These are phyloP conservation scores for Lathyrus aphaca DNA, from an alignment of 306 rosid genomes.

Conservation along the genomic window DNA sequence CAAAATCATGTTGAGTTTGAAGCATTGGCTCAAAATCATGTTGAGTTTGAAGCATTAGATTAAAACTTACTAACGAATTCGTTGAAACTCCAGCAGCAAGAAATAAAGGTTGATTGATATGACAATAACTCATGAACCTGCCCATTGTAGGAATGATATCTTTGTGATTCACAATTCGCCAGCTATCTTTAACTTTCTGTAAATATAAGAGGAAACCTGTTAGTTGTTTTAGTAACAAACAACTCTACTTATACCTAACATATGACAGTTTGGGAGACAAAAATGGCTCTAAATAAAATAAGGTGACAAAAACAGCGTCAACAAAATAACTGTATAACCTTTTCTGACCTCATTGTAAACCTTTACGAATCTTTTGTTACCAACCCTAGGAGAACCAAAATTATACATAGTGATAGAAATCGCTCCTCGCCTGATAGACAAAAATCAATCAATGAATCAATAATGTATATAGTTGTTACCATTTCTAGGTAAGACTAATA, in stretches of 20 bases:
- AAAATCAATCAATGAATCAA: conserved; percentile 15
- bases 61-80: conserved; percentile 67
- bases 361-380: conserved; percentile 89
- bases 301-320: conserved; percentile 25
- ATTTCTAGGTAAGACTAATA: conserved; percentile 29
- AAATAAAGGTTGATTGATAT: conserved; percentile 88
- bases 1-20: not conserved
- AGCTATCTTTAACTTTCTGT: conserved; percentile 96
- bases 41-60: conserved; percentile 10
- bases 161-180: conserved; percentile 98
- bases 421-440: conserved; percentile 61
- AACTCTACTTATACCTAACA: not conserved
- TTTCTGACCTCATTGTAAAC: conserved; percentile 77
- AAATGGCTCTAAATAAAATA: conserved; percentile 17
- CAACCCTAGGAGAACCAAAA: conserved; percentile 99
- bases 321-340: conserved; percentile 22
- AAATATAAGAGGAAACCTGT: conserved; percentile 36
- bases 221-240: conserved; percentile 29
- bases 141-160: conserved; percentile 96
- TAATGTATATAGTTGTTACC: conserved; percentile 6
- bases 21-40: not conserved
- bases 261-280: conserved; percentile 3
- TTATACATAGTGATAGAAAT: conserved; percentile 85
- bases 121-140: conserved; percentile 96
- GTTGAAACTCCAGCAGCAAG: conserved; percentile 74